Evolutionary conservation across 2,329 filamentous ascomycete species (phyloP), one percentile per base, ranked within the genome.

Genomic region (Didymella arachidicola): DNA sequence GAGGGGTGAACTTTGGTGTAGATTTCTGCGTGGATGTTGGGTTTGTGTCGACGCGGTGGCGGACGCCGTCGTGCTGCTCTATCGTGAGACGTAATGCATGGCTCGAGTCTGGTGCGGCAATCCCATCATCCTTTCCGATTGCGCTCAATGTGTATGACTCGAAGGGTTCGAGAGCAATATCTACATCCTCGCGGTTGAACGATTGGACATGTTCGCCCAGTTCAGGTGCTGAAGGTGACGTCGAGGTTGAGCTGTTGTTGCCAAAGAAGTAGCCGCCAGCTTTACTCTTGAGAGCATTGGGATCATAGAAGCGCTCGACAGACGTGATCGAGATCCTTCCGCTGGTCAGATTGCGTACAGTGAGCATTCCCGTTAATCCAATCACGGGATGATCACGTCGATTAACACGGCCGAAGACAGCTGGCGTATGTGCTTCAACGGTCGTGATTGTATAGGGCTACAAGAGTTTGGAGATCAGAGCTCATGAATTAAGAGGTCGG

Each of bases 311-410:
- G 66, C 89, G 88, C 79, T 96, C 90, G 58, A 94, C 81, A 59
- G 82, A 77, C 75, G 87, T 88, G 68, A 97, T 84, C 66, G 89
- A 86, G 54, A 97, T 81, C n/a, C 87, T 83, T 47, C 85, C 88
- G 57, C 86, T 82, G 43, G 91, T 94, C 64, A 96, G 81, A 77
- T 97, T 97, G 70, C 93, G 92, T 69, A 97, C 86, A 4, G 85
- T 90, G 66, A 97, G 39, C 56, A 59, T 59, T 22, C 14, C 47
- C 4, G 5, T 19, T 14, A 8, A 54, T 7, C 10, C 18, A n/a
- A 36, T n/a, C 7, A 27, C 10, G 19, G 19, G 3, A 2, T 16
- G 4, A 12, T 14, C 7, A 18, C 19, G 36, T 39, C 7, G 19
- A 39, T n/a, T 8, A 25, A 25, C 11, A 14, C 19, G 14, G 18